Conservation (phyloP, 352 stramenopile species). For the Phytophthora citricola region DNA sequence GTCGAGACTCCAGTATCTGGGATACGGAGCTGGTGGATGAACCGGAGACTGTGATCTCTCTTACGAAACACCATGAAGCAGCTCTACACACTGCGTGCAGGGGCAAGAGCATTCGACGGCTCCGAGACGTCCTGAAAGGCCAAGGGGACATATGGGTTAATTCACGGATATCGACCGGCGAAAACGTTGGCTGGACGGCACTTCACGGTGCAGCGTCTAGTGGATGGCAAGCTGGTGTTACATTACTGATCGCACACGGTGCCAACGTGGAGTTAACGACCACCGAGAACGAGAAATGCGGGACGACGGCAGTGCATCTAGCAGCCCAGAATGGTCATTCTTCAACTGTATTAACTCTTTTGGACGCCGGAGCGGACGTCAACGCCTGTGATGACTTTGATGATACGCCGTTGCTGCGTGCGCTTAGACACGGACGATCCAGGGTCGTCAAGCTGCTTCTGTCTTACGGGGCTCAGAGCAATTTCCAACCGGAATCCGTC, state of each 20-base stretch:
- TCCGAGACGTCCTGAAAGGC: conserved; percentile 25
- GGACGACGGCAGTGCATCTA: conserved; percentile 32
- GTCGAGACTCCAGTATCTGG: conserved; percentile 8
- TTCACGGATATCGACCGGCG: background rate
- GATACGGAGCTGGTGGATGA: conserved; percentile 14
- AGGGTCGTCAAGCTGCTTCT: conserved; percentile 34
- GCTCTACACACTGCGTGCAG: conserved; percentile 15
- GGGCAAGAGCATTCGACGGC: conserved; percentile 7
- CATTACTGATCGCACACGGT: conserved; percentile 31
- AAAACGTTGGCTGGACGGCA: conserved; percentile 32
- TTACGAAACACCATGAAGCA: conserved; percentile 2
- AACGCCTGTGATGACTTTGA: conserved; percentile 22
- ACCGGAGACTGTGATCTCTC: background rate
- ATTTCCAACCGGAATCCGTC: background rate
- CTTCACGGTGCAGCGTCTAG: conserved; percentile 37
- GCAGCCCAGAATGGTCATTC: conserved; percentile 38
- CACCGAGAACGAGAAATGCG: background rate
- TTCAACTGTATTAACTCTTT: conserved; percentile 27
- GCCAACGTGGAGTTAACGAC: conserved; percentile 34
- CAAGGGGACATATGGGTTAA: conserved; percentile 14
- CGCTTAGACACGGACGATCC: conserved; percentile 40
- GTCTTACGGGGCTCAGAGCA: conserved; percentile 21
- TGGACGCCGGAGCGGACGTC: conserved; percentile 38
- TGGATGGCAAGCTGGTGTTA: conserved; percentile 35
- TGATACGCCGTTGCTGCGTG: conserved; percentile 35